Base-by-base conservation (phyloP, 2,329 filamentous ascomycete genomes). In the Blastomyces gilchristii region DNA sequence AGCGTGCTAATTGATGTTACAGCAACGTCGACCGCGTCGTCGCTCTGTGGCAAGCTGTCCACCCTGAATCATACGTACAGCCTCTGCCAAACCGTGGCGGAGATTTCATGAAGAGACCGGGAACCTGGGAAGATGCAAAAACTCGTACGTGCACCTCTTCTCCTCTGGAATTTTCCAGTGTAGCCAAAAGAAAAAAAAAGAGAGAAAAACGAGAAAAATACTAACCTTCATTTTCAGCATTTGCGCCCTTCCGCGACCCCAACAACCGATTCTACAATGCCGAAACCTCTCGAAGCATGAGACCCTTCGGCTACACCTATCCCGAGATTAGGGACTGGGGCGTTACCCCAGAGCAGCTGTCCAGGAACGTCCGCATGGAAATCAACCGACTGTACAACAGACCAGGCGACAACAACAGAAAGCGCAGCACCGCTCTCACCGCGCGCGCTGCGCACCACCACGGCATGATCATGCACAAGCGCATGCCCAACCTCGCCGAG, bases 1-100 rank as follows among this genome's bases (percentile, higher is more conserved):
- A 25, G 3, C 14, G 14, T 34, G 16, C 25, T 22, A 50, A 60
- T 47, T 59, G 18, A 60, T 57, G 18, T 18, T 60, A 31, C 63
- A 78, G 80, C 66, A 91, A 89, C 74, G 82, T 91, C 8, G 90
- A 95, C 70, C 84, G 90, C 2, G 74, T 89, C 37, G 84, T 91
- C 66, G 84, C 89, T 41, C 82, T 95, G 65, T 94, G 89, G 89
- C 89, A 94, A 76, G 79, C 81, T 0, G 74, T 94, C 16, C 83
- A 94, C 66, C 88, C 87, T 0, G 77, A 84, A 25, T 82, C 82
- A 37, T 93, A 86, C 76, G 82, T 91, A 5, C 76, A 80, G 28
- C 81, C 86, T 0, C 81, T 83, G 65, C 68, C 76, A 7, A 83
- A 80, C 60, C 76, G 74, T n/a, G 81, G 80, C 47, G 80, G 80